Evolutionary conservation across 805 yeast genomes (phyloP).

Genomic region (Saccharomyces mikatae): DNA sequence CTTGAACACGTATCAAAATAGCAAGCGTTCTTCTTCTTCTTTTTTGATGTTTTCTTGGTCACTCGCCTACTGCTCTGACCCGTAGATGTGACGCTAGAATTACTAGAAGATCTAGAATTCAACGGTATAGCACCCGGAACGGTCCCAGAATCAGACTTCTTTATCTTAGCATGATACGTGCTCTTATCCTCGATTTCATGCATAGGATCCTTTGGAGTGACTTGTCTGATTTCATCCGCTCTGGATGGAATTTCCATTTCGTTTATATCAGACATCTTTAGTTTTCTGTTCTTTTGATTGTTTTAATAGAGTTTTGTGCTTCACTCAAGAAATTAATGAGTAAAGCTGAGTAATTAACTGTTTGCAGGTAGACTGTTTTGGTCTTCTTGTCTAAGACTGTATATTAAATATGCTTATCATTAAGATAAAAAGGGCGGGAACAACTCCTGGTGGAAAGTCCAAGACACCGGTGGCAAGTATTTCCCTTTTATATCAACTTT

Average conservation of each 20-base stretch:
- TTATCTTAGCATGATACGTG: not conserved
- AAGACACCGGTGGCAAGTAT: not conserved
- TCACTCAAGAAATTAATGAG: not conserved
- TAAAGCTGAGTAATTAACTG: not conserved
- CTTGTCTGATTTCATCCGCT: not conserved
- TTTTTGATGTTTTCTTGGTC: conserved; percentile 14
- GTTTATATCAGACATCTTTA: not conserved
- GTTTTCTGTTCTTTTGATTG: not conserved
- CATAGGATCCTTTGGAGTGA: not conserved
- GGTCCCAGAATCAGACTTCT: not conserved
- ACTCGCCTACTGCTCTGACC: conserved; percentile 12
- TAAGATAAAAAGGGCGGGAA: not conserved
- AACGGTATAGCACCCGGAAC: not conserved
- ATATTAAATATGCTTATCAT: not conserved
- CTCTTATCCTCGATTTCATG: not conserved
- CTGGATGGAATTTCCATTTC: not conserved
- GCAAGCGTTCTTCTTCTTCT: conserved; percentile 38
- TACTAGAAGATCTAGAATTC: conserved; percentile 6
- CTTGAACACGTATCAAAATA: conserved; percentile 52
- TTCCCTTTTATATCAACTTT: not conserved
- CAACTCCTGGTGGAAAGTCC: not conserved
- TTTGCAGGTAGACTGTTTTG: not conserved
- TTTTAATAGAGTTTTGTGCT: not conserved
- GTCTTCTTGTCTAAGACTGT: not conserved
- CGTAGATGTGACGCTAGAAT: not conserved